Percentiles rank a stretch among this genome's conserved stretches.
Conservation (phyloP, 805 yeast genomes). For the Barnettozyma vustinii region DNA sequence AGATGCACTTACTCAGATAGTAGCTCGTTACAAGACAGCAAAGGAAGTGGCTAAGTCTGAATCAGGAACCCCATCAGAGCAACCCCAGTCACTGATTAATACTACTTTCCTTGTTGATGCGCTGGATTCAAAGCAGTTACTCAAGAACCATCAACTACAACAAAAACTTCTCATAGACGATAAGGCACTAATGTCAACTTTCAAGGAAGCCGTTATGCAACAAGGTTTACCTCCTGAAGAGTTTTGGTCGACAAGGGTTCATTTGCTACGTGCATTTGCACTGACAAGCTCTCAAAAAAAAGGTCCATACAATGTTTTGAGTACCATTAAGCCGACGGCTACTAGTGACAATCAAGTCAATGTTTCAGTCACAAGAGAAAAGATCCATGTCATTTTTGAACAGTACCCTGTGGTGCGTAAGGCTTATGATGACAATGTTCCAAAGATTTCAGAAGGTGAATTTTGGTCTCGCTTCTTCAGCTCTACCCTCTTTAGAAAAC, state of each 20-base stretch:
- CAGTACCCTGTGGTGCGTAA: constrained; percentile 88
- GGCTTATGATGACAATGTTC: constrained; percentile 89
- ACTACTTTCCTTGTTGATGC: constrained; percentile 37
- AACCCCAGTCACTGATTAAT: constrained; percentile 27
- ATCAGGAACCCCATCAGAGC: constrained; percentile 7
- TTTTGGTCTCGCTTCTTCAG: constrained; percentile 96
- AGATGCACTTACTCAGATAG: constrained; percentile 58
- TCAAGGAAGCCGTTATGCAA: constrained; percentile 83
- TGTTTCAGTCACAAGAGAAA: constrained; percentile 87
- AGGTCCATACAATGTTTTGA: constrained; percentile 91
- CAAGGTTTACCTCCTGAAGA: constrained; percentile 71
- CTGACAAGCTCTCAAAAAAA: constrained; percentile 76
- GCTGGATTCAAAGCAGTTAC: constrained; percentile 50
- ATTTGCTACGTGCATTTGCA: constrained; percentile 79
- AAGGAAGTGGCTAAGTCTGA: constrained; percentile 22
- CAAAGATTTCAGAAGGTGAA: constrained; percentile 81
- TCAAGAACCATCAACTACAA: constrained; percentile 72
- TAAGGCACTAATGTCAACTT: constrained; percentile 61
- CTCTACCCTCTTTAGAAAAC: constrained; percentile 78
- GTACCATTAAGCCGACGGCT: constrained; percentile 92
- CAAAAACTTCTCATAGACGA: constrained; percentile 70
- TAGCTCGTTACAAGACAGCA: constrained; percentile 51
- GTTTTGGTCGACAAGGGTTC: constrained; percentile 82
- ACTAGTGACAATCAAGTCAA: constrained; percentile 90
- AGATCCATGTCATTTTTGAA: constrained; percentile 80